Evolutionary conservation across 2,329 filamentous ascomycete species (phyloP).

Genomic region (Fusarium agapanthi): DNA sequence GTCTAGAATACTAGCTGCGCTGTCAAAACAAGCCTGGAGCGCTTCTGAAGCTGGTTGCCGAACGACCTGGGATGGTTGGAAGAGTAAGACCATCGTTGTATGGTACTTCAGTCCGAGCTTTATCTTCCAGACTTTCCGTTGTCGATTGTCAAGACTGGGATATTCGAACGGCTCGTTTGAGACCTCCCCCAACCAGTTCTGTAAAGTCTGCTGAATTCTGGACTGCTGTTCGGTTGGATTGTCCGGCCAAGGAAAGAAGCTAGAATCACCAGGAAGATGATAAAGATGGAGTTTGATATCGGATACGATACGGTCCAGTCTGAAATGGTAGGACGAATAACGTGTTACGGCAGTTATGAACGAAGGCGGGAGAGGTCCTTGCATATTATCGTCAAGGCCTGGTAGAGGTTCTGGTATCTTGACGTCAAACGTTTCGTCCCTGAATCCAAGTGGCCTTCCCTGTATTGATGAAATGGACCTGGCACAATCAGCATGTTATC

Average conservation of each 20-base stretch:
- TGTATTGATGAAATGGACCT: neutral
- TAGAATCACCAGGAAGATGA: conserved; percentile 24
- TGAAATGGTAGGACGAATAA: neutral
- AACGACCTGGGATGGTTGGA: neutral
- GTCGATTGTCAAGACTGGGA: neutral
- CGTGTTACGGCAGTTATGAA: neutral
- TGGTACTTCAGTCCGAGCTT: neutral
- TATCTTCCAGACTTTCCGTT: neutral
- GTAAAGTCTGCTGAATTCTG: neutral
- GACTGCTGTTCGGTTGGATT: neutral
- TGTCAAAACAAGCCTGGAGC: neutral
- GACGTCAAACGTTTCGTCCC: neutral
- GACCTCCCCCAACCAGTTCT: neutral
- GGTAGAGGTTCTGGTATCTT: neutral
- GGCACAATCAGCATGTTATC: neutral
- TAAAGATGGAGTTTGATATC: neutral
- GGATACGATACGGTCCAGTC: neutral
- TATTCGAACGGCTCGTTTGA: neutral
- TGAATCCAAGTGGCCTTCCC: neutral
- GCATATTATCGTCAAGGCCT: rapidly evolving
- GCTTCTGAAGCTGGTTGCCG: neutral
- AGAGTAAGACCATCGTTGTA: neutral
- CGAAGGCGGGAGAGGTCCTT: rapidly evolving
- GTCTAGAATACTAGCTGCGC: neutral
- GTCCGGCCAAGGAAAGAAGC: conserved; percentile 16